These are phyloP conservation scores for Diaporthe helianthi DNA, from an alignment of 2,329 filamentous ascomycete genomes.

Conservation along the genomic window DNA sequence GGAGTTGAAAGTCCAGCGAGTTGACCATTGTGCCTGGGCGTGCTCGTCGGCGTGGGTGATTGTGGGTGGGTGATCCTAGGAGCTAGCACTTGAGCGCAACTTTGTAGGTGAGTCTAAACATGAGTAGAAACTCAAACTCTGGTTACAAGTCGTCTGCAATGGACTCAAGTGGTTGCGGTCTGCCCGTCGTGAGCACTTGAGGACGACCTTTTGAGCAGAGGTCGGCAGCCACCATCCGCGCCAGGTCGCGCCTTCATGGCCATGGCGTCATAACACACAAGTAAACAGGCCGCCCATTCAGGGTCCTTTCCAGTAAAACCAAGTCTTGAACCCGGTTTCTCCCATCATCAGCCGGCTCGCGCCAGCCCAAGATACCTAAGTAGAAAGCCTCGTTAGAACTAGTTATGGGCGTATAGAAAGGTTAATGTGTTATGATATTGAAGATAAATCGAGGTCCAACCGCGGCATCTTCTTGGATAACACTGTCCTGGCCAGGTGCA, in stretches of 20 bases:
- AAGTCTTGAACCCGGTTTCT: constrained; percentile 18
- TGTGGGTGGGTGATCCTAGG: background rate
- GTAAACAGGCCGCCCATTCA: background rate
- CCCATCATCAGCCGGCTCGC: background rate
- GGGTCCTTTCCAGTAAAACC: constrained; percentile 11
- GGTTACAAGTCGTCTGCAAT: background rate
- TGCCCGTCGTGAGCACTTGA: too few species aligned
- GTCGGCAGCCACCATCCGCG: constrained; percentile 12
- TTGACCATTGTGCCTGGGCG: constrained; percentile 44
- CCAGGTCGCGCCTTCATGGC: background rate
- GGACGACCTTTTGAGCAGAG: background rate
- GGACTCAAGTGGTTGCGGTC: too few species aligned
- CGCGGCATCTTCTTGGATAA: background rate
- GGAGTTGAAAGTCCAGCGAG: constrained; percentile 60
- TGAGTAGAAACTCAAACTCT: background rate
- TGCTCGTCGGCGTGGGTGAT: background rate
- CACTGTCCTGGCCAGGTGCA: too few species aligned
- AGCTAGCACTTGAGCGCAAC: too few species aligned
- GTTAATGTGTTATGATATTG: background rate
- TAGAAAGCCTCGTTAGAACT: background rate
- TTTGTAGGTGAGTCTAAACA: background rate
- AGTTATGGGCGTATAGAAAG: too few species aligned
- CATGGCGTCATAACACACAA: constrained; percentile 11
- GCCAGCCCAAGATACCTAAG: background rate
- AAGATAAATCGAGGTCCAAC: background rate